A percentile compares a stretch with the other conserved stretches of the same genome.
Evolutionary conservation across 164 flowering plant genomes (phyloP).

Genomic region (Kalanchoe fedtschenkoi): DNA sequence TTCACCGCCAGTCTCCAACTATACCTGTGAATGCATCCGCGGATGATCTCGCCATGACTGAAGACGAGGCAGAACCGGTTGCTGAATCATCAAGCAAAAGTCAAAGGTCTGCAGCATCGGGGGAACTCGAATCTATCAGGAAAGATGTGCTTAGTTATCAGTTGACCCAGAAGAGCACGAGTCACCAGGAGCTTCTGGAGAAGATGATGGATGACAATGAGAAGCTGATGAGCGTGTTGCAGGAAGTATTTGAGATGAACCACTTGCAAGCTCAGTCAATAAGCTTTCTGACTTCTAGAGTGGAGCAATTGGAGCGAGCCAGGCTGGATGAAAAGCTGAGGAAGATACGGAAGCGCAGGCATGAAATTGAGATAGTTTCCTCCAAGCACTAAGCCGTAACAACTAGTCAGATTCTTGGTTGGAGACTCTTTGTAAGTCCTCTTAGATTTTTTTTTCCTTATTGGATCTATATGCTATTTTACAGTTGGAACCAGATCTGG

Average conservation of each 20-base stretch:
- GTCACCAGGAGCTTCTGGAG: conserved; percentile 26
- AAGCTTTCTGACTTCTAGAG: conserved; percentile 34
- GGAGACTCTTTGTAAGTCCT: neutral
- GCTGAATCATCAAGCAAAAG: neutral
- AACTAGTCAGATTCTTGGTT: neutral
- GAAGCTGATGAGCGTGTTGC: conserved; percentile 43
- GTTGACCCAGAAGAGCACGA: conserved; percentile 3
- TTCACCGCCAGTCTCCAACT: too few species aligned
- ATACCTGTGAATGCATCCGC: too few species aligned
- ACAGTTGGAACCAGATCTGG: too few species aligned
- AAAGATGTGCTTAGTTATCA: neutral
- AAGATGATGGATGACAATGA: conserved; percentile 41
- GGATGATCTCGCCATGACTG: neutral
- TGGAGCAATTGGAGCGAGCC: conserved; percentile 52
- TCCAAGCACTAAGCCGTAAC: neutral
- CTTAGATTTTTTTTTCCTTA: neutral
- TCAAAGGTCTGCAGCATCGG: neutral
- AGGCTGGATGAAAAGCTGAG: conserved; percentile 24
- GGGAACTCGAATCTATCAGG: neutral
- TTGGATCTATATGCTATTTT: neutral
- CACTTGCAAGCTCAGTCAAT: conserved; percentile 32
- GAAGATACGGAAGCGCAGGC: conserved; percentile 33
- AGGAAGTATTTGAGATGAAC: conserved; percentile 38
- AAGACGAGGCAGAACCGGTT: neutral
- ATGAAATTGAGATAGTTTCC: conserved; percentile 3